Evolutionary conservation across 1,284 basidiomycete species (phyloP), one percentile per base, ranked within the genome.

Genomic region (Malassezia japonica): DNA sequence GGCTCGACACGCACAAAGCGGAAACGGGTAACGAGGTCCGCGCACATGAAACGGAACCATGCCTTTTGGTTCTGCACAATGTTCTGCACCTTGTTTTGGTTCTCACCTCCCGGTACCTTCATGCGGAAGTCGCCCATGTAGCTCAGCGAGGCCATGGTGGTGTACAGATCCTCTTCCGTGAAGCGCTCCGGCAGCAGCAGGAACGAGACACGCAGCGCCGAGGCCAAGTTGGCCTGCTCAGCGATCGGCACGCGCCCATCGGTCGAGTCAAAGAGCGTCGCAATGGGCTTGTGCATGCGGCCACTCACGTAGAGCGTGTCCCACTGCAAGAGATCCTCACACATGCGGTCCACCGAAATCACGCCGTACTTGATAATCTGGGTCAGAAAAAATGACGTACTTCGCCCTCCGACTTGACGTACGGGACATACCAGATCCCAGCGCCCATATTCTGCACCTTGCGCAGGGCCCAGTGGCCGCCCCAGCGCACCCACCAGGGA

Each of bases 351-450:
- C 7, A 94, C 81, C 0, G 87, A 88, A 28, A 92, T 90, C 23
- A 96, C 83, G n/a, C 92, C 92, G 73, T 99, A 99, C 76, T 99
- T 99, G 76, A 96, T 86, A 44, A 80, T 83, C 86, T 94, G 66
- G 12, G 61, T 63, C 6, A 59, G 56, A 16, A 62, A 39, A 43
- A 33, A 45, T 13, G 15, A 29, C 40, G n/a, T 42, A 42, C 42
- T 15, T 34, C 21, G 16, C 38, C 39, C 8, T 48, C 20, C 18
- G 43, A 38, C 35, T 48, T 18, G 49, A 72, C 57, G 44, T 72
- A 72, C 4, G 70, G 70, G 23, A 66, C 59, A 58, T 72, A 72
- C 92, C 92, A 99, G 31, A 96, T 79, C 5, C 87, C 88, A 0
- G 92, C 92, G 2, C 83, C 83, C 9, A 85, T 64, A 20, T 83